phyloP scores from a whole-genome alignment of 2,329 filamentous ascomycete species.

The Exophiala aquamarina region DNA sequence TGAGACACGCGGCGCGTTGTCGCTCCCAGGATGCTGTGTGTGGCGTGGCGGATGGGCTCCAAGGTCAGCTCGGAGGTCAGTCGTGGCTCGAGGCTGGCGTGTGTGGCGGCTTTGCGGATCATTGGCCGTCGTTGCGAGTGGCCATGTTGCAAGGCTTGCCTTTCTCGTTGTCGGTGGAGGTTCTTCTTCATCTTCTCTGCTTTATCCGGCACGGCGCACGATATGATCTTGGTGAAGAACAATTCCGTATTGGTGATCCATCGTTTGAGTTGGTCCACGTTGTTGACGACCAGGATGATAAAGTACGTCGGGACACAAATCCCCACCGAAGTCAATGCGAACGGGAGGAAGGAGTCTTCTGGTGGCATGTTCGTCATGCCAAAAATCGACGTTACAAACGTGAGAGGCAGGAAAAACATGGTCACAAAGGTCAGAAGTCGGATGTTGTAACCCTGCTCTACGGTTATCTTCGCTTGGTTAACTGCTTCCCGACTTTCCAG shows the following conservation, averaged over 20 bases:
- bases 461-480: slow-evolving; percentile 52
- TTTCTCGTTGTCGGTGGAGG: slow-evolving; percentile 9
- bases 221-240: slow-evolving; percentile 12
- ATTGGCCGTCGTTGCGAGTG: not conserved
- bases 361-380: slow-evolving; percentile 45
- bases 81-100: slow-evolving; percentile 19
- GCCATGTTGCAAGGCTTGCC: not conserved
- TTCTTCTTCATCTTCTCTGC: slow-evolving; percentile 19
- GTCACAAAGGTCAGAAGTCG: slow-evolving; percentile 41
- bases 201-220: slow-evolving; percentile 16
- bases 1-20: slow-evolving; percentile 21
- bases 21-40: slow-evolving; percentile 14
- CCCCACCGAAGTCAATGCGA: slow-evolving; percentile 41
- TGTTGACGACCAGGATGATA: slow-evolving; percentile 45
- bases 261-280: slow-evolving; percentile 12
- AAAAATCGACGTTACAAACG: slow-evolving; percentile 32
- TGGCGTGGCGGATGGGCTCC: slow-evolving; percentile 12
- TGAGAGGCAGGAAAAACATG: slow-evolving; percentile 41
- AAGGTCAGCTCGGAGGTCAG: slow-evolving; percentile 15
- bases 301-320: slow-evolving; percentile 49
- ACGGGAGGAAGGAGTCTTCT: slow-evolving; percentile 36
- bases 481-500: slow-evolving; percentile 62
- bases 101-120: slow-evolving; percentile 13
- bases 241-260: slow-evolving; percentile 9
- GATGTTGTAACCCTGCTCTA: slow-evolving; percentile 55